These are phyloP conservation scores for Lizonia empirigonia DNA, from an alignment of 2,329 filamentous ascomycete species.

Conservation along the genomic window DNA sequence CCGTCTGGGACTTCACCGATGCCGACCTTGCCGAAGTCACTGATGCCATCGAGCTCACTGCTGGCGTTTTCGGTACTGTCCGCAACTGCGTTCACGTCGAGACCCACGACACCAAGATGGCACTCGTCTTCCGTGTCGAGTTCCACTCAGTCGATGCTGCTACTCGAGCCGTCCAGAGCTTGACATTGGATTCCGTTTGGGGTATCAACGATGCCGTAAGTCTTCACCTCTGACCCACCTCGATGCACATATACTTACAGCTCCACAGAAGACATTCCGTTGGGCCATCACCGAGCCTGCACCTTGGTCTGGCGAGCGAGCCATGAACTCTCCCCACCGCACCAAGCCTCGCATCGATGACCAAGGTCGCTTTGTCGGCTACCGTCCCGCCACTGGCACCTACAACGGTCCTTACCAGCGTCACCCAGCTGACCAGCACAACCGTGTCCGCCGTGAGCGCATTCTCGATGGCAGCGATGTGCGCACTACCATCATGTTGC, in stretches of 20 bases:
- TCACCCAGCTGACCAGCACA: constrained; percentile 41
- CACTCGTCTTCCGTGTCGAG: constrained; percentile 39
- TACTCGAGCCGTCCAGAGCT: constrained; percentile 31
- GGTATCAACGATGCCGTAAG: constrained; percentile 25
- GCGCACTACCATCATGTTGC: constrained; percentile 78
- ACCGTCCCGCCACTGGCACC: constrained; percentile 13
- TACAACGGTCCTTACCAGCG: constrained; percentile 11
- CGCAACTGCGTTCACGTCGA: constrained; percentile 28
- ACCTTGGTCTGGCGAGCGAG: constrained; percentile 28
- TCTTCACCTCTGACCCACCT: not conserved
- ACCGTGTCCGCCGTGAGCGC: constrained; percentile 46
- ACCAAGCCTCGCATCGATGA: constrained; percentile 30
- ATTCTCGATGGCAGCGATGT: constrained; percentile 54
- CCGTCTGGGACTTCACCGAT: constrained; percentile 20
- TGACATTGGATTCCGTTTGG: constrained; percentile 18
- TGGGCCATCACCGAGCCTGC: constrained; percentile 24
- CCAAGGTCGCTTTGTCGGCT: constrained; percentile 29
- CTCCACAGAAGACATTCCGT: constrained; percentile 29
- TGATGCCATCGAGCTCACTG: constrained; percentile 19
- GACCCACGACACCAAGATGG: constrained; percentile 22
- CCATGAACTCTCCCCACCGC: constrained; percentile 28
- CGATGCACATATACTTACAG: constrained; percentile 21
- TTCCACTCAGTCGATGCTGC: constrained; percentile 38
- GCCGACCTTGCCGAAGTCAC: constrained; percentile 23
- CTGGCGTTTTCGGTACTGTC: constrained; percentile 26